Evolutionary conservation across 2,329 filamentous ascomycete species (phyloP).

Genomic region (Phoma herbarum): DNA sequence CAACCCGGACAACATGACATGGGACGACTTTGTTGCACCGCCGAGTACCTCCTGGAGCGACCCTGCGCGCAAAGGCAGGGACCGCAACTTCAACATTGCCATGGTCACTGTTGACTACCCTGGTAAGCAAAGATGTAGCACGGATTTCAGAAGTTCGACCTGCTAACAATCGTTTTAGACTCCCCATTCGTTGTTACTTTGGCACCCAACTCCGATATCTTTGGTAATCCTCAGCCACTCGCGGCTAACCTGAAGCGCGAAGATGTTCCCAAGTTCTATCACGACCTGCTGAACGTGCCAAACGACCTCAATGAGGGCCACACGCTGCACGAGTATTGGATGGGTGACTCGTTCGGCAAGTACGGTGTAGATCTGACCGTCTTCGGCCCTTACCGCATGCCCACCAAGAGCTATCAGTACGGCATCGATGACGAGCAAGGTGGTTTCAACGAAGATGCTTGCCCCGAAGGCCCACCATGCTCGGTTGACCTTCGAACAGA

Average conservation of each 20-base stretch:
- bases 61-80: constrained; percentile 54
- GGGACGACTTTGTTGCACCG: constrained; percentile 56
- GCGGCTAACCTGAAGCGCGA: constrained; percentile 55
- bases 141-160: not conserved
- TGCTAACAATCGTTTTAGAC: constrained; percentile 39
- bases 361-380: constrained; percentile 64
- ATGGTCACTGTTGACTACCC: constrained; percentile 63
- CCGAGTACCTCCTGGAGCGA: constrained; percentile 61
- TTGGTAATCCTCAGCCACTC: constrained; percentile 59
- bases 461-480: constrained; percentile 57
- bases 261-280: constrained; percentile 61
- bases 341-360: constrained; percentile 63
- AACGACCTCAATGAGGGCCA: constrained; percentile 61
- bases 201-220: constrained; percentile 58
- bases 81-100: constrained; percentile 65
- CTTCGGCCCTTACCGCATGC: constrained; percentile 63
- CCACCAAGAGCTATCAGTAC: constrained; percentile 59
- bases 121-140: not conserved
- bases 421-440: constrained; percentile 56
- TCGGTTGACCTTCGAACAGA: constrained; percentile 60
- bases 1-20: constrained; percentile 63
- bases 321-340: constrained; percentile 67
- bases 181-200: constrained; percentile 60
- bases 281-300: constrained; percentile 61
- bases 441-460: constrained; percentile 60